Conservation (phyloP, 2,329 filamentous ascomycete species). For the Aureobasidium sp. region DNA sequence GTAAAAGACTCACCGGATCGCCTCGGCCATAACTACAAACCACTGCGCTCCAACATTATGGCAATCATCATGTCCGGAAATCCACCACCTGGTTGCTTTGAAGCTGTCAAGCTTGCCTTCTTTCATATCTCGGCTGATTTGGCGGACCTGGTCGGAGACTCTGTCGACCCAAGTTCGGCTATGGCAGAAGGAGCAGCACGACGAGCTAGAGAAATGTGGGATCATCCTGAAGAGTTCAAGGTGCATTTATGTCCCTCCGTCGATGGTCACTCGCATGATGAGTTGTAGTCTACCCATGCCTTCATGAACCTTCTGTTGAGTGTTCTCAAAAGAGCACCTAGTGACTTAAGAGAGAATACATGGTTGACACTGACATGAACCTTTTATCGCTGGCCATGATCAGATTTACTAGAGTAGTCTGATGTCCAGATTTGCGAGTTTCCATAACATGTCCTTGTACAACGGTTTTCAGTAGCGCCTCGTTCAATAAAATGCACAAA, state of each 20-base stretch:
- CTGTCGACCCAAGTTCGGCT: background rate
- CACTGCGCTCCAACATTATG: background rate
- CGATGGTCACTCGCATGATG: background rate
- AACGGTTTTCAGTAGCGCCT: no score
- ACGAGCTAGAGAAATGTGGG: background rate
- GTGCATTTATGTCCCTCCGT: background rate
- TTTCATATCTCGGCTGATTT: background rate
- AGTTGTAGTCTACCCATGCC: background rate
- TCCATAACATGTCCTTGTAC: no score
- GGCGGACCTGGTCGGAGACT: background rate
- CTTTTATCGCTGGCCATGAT: no score
- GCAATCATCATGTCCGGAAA: background rate
- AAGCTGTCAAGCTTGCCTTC: background rate
- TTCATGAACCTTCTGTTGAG: no score
- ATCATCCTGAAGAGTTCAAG: background rate
- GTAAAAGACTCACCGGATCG: background rate
- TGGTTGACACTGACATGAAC: no score
- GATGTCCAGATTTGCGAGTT: no score
- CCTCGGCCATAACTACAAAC: background rate
- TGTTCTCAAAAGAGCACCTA: no score
- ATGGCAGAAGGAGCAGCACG: background rate
- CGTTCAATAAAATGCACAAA: no score
- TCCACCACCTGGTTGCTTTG: background rate
- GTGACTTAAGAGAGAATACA: no score
- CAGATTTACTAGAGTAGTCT: no score